These are phyloP conservation scores for Hydrangea macrophylla DNA, from an alignment of 148 eudicot species.

Conservation along the genomic window DNA sequence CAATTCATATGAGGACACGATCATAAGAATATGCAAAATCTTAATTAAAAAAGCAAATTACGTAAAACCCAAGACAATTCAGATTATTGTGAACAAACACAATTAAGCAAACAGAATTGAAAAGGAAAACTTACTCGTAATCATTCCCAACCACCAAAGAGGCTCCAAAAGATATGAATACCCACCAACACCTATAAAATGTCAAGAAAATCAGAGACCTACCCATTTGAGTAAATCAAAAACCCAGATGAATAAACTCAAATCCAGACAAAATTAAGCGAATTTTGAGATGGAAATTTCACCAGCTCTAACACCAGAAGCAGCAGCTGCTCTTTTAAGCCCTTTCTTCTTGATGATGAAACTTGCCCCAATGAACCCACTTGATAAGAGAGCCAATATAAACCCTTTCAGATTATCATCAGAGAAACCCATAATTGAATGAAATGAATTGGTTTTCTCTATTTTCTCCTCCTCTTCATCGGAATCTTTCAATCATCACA, in stretches of 20 bases:
- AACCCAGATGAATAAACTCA: background rate
- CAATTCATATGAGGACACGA: background rate
- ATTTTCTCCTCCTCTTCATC: conserved; percentile 33
- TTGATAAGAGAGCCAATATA: conserved; percentile 56
- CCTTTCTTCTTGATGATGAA: conserved; percentile 81
- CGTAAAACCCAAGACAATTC: background rate
- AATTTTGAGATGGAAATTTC: background rate
- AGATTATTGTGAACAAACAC: background rate
- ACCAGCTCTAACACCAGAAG: conserved; percentile 79
- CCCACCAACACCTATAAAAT: conserved; percentile 52
- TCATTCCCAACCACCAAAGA: conserved; percentile 77
- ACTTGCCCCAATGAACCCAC: conserved; percentile 68
- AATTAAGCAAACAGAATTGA: background rate
- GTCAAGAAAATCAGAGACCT: conserved; percentile 2
- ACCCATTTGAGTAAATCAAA: conserved; percentile 8
- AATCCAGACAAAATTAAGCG: background rate
- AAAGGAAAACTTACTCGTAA: conserved; percentile 48
- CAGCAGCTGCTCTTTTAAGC: conserved; percentile 62
- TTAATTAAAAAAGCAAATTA: background rate
- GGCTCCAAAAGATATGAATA: conserved; percentile 67
- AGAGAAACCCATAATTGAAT: conserved; percentile 40
- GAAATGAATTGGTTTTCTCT: conserved; percentile 33
- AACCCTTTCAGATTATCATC: conserved; percentile 58
- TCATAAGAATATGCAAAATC: background rate
- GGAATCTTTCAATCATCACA: conserved; percentile 16